phyloP scores from a whole-genome alignment of 352 stramenopile genomes.

The Thalassiosira livingstoniorum region DNA sequence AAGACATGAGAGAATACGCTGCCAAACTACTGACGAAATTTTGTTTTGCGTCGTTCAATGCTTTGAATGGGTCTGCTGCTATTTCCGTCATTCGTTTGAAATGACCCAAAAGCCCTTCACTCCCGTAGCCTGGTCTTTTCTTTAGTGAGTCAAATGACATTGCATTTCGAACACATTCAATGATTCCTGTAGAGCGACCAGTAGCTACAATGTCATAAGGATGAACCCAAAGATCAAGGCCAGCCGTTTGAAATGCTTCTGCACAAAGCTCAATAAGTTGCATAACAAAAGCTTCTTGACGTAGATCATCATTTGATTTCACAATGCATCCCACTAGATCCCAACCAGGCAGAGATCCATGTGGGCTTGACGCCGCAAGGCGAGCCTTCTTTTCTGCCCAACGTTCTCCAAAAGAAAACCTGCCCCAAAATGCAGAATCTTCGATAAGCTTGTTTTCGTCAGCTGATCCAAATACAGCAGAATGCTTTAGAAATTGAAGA shows the following conservation, averaged over 20 bases:
- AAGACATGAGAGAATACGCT: conserved; percentile 94
- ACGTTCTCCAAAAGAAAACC: conserved; percentile 93
- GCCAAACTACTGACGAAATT: conserved; percentile 98
- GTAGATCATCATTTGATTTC: conserved; percentile 98
- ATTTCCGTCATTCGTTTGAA: conserved; percentile 83
- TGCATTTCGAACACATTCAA: conserved; percentile 96
- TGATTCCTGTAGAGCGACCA: conserved; percentile 93
- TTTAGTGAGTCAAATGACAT: conserved; percentile 98
- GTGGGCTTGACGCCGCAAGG: conserved; percentile 89
- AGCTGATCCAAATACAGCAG: conserved; percentile 52
- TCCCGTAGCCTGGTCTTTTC: conserved; percentile 86
- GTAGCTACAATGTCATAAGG: conserved; percentile 98
- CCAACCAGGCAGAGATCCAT: conserved; percentile 91
- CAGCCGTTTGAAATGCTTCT: conserved; percentile 93
- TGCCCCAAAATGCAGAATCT: conserved; percentile 84
- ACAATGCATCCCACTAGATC: conserved; percentile 97
- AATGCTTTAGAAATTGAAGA: conserved; percentile 77
- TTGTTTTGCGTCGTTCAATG: conserved; percentile 87
- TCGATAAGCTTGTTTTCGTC: conserved; percentile 79
- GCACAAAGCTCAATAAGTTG: conserved; percentile 98
- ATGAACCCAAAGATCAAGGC: conserved; percentile 92
- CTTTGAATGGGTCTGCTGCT: conserved; percentile 77
- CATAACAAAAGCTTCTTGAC: conserved; percentile 99
- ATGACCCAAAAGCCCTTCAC: conserved; percentile 75
- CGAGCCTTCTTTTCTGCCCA: conserved; percentile 94